These are phyloP conservation scores for Trichoderma asperelloides DNA, from an alignment of 495 filamentous ascomycete species.

Conservation along the genomic window DNA sequence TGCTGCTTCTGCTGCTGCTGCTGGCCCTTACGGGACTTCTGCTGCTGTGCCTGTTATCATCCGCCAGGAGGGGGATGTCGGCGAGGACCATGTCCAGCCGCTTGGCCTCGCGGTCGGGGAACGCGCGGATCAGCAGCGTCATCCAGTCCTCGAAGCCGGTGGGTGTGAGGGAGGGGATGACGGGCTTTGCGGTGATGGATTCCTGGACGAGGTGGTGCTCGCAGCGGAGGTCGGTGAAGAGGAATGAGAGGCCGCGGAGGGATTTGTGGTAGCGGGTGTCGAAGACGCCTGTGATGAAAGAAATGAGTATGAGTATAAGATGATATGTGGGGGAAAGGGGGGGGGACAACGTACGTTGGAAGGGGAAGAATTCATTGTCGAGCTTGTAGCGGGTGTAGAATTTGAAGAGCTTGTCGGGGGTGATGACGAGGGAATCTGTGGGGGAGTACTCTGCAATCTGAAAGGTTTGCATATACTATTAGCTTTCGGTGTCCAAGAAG, in stretches of 20 bases:
- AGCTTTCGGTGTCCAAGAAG: constrained; percentile 7
- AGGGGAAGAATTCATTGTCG: constrained; percentile 44
- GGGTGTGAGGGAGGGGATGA: constrained; percentile 70
- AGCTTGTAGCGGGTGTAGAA: constrained; percentile 65
- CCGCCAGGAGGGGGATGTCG: constrained; percentile 60
- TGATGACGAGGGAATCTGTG: constrained; percentile 66
- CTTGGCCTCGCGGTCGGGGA: constrained; percentile 69
- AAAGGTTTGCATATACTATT: constrained; percentile 19
- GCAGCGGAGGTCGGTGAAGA: constrained; percentile 69
- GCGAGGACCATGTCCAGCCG: constrained; percentile 64
- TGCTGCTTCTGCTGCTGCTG: not conserved
- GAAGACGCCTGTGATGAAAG: constrained; percentile 38
- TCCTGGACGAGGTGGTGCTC: constrained; percentile 75
- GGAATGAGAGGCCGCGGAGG: constrained; percentile 41
- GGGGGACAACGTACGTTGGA: constrained; percentile 14
- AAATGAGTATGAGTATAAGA: constrained; percentile 18
- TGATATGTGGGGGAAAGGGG: not conserved
- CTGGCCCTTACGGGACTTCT: not conserved
- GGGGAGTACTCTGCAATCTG: constrained; percentile 74
- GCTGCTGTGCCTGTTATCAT: not conserved
- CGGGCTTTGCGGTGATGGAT: constrained; percentile 48
- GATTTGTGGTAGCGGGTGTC: constrained; percentile 20
- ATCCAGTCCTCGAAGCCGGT: constrained; percentile 72
- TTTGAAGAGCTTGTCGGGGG: constrained; percentile 66
- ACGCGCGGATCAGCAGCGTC: constrained; percentile 63